phyloP scores from a whole-genome alignment of 768 basidiomycete species.

The Tylopilus cervinicoccineus region DNA sequence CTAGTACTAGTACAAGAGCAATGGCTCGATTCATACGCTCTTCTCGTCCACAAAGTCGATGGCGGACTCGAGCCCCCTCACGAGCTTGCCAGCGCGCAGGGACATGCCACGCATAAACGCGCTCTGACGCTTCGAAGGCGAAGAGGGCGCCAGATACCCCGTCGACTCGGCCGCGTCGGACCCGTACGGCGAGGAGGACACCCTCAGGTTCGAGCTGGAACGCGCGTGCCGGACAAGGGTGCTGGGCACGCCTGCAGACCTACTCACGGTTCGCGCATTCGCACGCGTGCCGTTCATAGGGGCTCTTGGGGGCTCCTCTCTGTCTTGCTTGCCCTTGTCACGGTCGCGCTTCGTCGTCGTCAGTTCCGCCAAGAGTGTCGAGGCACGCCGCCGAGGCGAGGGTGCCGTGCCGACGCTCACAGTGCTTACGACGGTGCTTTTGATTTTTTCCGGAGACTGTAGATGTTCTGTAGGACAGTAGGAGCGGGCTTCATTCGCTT shows the following conservation, averaged over 20 bases:
- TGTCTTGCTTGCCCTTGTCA: conserved; percentile 6
- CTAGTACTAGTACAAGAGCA: neutral
- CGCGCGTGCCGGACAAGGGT: conserved; percentile 17
- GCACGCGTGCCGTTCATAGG: neutral
- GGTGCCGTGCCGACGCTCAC: conserved; percentile 21
- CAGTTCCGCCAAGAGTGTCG: conserved; percentile 19
- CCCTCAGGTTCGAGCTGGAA: conserved; percentile 27
- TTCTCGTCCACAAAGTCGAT: conserved; percentile 39
- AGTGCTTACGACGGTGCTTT: conserved; percentile 19
- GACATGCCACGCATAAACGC: conserved; percentile 33
- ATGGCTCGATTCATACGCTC: neutral
- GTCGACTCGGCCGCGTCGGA: conserved; percentile 9
- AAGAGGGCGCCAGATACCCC: conserved; percentile 5
- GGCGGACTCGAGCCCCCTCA: conserved; percentile 36
- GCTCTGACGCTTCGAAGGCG: conserved; percentile 24
- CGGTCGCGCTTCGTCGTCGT: conserved; percentile 1
- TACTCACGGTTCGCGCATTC: neutral
- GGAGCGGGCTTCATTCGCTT: neutral
- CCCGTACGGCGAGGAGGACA: conserved; percentile 8
- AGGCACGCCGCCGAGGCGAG: conserved; percentile 22
- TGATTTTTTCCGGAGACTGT: conserved; percentile 3
- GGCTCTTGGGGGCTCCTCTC: neutral
- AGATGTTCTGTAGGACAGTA: conserved; percentile 3
- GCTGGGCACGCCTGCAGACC: neutral
- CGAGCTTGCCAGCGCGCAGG: conserved; percentile 33